phyloP scores from a whole-genome alignment of 805 yeast species.

The Cyberlindnera veronae region DNA sequence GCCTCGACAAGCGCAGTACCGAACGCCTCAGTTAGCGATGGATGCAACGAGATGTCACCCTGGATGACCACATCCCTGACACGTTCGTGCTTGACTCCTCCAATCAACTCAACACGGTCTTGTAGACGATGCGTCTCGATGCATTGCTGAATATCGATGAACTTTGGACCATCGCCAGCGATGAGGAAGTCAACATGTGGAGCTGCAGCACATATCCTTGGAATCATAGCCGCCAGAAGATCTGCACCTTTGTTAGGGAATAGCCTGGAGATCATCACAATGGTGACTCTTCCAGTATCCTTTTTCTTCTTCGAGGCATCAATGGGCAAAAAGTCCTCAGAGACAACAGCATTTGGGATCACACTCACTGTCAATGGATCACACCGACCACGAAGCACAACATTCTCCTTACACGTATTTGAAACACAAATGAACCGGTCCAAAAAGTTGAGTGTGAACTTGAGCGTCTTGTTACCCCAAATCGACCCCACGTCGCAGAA shows the following conservation, averaged over 20 bases:
- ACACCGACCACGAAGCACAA: slow-evolving; percentile 80
- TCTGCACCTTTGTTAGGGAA: slow-evolving; percentile 98
- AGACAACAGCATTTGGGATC: slow-evolving; percentile 93
- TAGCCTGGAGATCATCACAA: slow-evolving; percentile 86
- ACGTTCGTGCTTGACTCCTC: slow-evolving; percentile 86
- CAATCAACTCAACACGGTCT: slow-evolving; percentile 80
- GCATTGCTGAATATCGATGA: slow-evolving; percentile 92
- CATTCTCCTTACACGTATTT: slow-evolving; percentile 94
- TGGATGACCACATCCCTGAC: slow-evolving; percentile 90
- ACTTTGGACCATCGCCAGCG: slow-evolving; percentile 98
- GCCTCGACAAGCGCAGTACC: slow-evolving; percentile 98
- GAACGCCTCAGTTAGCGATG: slow-evolving; percentile 94
- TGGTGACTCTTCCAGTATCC: slow-evolving; percentile 49
- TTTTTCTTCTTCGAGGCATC: slow-evolving; percentile 26
- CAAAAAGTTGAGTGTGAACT: slow-evolving; percentile 78
- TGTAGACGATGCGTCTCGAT: slow-evolving; percentile 82
- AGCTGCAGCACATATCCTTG: slow-evolving; percentile 65
- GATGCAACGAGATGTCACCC: slow-evolving; percentile 92
- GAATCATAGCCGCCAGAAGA: slow-evolving; percentile 76
- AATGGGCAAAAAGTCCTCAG: slow-evolving; percentile 70
- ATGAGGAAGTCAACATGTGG: slow-evolving; percentile 71
- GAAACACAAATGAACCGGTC: slow-evolving; percentile 96
- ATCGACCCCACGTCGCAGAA: slow-evolving; percentile 83
- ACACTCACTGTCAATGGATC: slow-evolving; percentile 80
- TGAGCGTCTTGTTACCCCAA: slow-evolving; percentile 79